These are phyloP conservation scores for Xylaria arbuscula DNA, from an alignment of 2,329 filamentous ascomycete genomes.

Conservation along the genomic window DNA sequence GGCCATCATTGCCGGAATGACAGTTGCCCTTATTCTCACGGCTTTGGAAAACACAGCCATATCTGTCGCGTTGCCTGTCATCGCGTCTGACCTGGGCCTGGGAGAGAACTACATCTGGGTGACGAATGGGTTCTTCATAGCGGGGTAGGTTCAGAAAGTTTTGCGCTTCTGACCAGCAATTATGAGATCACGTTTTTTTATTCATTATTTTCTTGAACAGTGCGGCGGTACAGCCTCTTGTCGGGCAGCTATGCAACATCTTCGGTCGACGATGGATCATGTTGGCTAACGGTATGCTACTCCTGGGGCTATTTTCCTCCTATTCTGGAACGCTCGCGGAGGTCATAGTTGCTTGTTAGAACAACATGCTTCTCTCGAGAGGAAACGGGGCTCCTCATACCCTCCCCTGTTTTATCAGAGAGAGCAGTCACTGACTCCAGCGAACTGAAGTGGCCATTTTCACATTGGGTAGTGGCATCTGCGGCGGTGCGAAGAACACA, in stretches of 20 bases:
- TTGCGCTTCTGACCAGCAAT: background rate
- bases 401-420: too few species aligned
- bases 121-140: background rate
- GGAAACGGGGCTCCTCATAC: too few species aligned
- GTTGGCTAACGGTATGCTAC: background rate
- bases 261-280: background rate
- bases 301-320: too few species aligned
- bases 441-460: conserved; percentile 3
- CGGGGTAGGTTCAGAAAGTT: background rate
- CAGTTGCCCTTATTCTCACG: background rate
- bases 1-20: too few species aligned
- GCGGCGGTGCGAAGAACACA: background rate
- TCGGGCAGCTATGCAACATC: background rate
- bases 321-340: too few species aligned
- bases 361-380: too few species aligned
- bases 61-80: background rate
- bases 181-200: too few species aligned
- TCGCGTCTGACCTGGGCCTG: background rate
- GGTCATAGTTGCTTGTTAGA: too few species aligned
- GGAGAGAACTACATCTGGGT: background rate
- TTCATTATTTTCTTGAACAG: too few species aligned
- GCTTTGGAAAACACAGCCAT: background rate
- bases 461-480: background rate
- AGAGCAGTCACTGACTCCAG: too few species aligned
- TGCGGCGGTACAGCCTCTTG: background rate